Base-by-base conservation (phyloP, 2,329 filamentous ascomycete genomes). In the Aureobasidium subglaciale region DNA sequence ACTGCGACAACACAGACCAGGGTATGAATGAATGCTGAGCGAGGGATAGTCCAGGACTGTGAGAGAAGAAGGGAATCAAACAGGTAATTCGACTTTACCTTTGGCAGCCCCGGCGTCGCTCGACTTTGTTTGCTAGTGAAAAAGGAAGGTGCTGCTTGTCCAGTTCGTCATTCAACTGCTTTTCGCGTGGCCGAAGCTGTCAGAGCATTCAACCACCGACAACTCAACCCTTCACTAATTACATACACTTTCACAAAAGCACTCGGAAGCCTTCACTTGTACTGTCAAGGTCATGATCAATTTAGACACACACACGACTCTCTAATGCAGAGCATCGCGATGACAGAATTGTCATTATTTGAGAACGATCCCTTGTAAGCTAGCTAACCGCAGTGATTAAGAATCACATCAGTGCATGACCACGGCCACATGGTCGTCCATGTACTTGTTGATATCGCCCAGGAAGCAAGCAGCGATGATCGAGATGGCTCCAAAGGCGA, bases 381-480 rank as follows among this genome's bases (percentile, higher is more conserved):
- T n/a, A n/a, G n/a, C n/a, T n/a, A n/a, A n/a, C n/a, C n/a, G n/a
- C n/a, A n/a, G n/a, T n/a, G n/a, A n/a, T 16, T 37, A 20, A 20
- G 18, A 40, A 9, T 9, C 11, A 11, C 11, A 49, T 43, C 34
- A 59, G 52, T 59, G 55, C 22, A 61, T 57, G 15, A 59, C 57
- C 2, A 62, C 58, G 11, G 60, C 60, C 29, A 61, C 57, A 49
- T 63, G 61, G 52, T 63, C 58, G 20, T 63, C 61, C 66, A 69
- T 65, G 41, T 64, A 65, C 52, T 68, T 63, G 43, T 63, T 61
- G 49, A 71, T 67, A 49, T 70, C 65, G 1, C 78, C 80, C 64
- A 86, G 66, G 59, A 84, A 82, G 56, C 78, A 72, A 55, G 79
- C 76, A 0, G 81, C 74, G n/a, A 84, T 49, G 45, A 85, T 79